These are phyloP conservation scores for Actinomucor elegans DNA, from an alignment of 371 early-diverging fungal species.

Conservation along the genomic window DNA sequence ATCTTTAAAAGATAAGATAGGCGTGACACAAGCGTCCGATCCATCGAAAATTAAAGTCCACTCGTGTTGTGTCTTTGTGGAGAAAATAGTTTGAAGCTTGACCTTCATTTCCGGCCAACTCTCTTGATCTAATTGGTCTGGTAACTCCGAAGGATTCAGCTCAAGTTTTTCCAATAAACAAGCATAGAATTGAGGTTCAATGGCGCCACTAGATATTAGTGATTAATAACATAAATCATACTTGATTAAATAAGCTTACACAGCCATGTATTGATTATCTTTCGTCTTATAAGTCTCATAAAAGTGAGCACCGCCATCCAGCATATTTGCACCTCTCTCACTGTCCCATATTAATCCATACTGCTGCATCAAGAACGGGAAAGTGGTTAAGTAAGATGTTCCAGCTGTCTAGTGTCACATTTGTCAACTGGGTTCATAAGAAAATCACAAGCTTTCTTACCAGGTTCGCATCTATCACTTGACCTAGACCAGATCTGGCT, in stretches of 20 bases:
- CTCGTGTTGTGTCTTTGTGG: conserved; percentile 61
- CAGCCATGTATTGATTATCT: conserved; percentile 68
- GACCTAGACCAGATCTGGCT: conserved; percentile 64
- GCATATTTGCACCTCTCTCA: conserved; percentile 60
- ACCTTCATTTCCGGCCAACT: conserved; percentile 59
- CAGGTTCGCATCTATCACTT: conserved; percentile 73
- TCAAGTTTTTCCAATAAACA: conserved; percentile 55
- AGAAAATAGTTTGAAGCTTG: conserved; percentile 53
- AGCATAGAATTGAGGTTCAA: conserved; percentile 73
- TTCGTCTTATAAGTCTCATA: conserved; percentile 73
- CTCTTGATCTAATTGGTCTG: conserved; percentile 54
- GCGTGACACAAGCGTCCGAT: conserved; percentile 75
- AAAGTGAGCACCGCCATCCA: conserved; percentile 76
- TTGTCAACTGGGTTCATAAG: conserved; percentile 8
- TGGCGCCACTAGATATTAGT: conserved; percentile 60
- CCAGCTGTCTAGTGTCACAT: conserved; percentile 43
- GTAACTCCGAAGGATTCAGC: conserved; percentile 39
- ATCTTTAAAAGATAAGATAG: conserved; percentile 60
- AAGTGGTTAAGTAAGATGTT: conserved; percentile 53
- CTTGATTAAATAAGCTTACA: conserved; percentile 38
- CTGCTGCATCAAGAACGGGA: conserved; percentile 62
- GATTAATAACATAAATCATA: background rate
- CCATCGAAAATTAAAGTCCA: conserved; percentile 68
- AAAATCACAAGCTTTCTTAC: conserved; percentile 38
- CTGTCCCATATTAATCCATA: conserved; percentile 53